Percentiles rank a stretch among this genome's conserved stretches.
Evolutionary conservation across 805 yeast species (phyloP).

Genomic region (Cyberlindnera subsufficiens): DNA sequence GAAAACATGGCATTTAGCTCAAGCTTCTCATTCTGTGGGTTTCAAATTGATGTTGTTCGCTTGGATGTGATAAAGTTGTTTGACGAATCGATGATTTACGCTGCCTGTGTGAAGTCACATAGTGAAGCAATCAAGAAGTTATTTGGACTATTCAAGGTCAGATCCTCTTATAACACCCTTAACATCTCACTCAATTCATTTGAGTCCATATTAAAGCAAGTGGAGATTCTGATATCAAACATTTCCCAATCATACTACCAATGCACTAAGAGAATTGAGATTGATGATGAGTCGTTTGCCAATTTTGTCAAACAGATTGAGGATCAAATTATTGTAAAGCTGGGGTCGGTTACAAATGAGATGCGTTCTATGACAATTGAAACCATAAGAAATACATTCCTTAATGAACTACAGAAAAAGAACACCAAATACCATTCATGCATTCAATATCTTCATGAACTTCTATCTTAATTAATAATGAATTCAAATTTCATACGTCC

Average conservation of each 20-base stretch:
- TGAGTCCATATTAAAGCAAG: conserved; percentile 18
- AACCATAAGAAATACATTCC: conserved; percentile 9
- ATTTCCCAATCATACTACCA: conserved; percentile 17
- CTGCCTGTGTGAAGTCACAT: conserved; percentile 9
- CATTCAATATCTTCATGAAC: conserved; percentile 1
- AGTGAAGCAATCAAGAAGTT: conserved; percentile 6
- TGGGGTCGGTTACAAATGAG: not conserved
- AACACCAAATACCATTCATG: conserved; percentile 11
- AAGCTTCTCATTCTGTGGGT: conserved; percentile 36
- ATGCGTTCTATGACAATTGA: not conserved
- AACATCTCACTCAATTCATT: conserved; percentile 17
- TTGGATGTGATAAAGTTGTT: conserved; percentile 32
- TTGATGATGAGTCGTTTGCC: conserved; percentile 3
- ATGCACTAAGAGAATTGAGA: conserved; percentile 1
- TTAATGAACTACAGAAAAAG: conserved; percentile 5
- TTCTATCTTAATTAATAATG: no score
- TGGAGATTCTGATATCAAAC: conserved; percentile 10
- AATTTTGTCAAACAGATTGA: conserved; percentile 5
- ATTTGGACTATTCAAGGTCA: conserved; percentile 23
- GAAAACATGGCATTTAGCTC: not conserved
- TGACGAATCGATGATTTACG: conserved; percentile 12
- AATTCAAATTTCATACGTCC: no score
- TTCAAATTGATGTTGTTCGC: conserved; percentile 27
- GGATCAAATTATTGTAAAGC: not conserved
- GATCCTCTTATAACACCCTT: conserved; percentile 28